These are phyloP conservation scores for Phytophthora fragariae DNA, from an alignment of 352 stramenopile genomes.

Conservation along the genomic window DNA sequence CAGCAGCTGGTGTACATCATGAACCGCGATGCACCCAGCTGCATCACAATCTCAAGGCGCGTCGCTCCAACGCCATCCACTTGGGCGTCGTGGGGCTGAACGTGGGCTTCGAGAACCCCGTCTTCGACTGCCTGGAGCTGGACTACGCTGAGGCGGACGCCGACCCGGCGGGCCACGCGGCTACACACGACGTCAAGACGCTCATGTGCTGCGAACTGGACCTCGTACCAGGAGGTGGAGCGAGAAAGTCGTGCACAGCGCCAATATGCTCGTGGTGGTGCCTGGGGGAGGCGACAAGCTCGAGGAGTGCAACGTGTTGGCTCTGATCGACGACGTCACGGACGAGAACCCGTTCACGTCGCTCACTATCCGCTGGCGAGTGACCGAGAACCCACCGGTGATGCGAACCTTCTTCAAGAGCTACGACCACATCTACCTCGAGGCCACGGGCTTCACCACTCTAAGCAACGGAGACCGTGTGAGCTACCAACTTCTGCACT, in stretches of 20 bases:
- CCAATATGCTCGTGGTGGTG: constrained; percentile 95
- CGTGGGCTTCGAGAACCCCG: constrained; percentile 99
- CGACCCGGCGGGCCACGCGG: constrained; percentile 75
- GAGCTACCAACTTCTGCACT: constrained; percentile 44
- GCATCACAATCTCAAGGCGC: constrained; percentile 72
- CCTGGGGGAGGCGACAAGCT: constrained; percentile 81
- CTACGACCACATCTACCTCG: constrained; percentile 51
- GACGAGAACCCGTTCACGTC: constrained; percentile 31
- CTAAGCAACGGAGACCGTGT: constrained; percentile 35
- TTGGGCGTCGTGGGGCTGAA: constrained; percentile 96
- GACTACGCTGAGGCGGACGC: constrained; percentile 93
- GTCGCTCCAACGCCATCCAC: constrained; percentile 95
- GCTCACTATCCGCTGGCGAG: constrained; percentile 33
- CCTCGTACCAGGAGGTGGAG: constrained; percentile 96
- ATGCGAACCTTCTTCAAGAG: constrained; percentile 42
- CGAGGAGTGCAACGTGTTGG: constrained; percentile 85
- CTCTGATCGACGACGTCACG: constrained; percentile 38
- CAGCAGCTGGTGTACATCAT: no score
- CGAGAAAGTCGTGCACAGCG: constrained; percentile 84
- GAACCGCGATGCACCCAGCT: no score
- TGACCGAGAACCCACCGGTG: constrained; percentile 38
- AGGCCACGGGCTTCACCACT: constrained; percentile 39
- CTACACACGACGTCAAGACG: constrained; percentile 90
- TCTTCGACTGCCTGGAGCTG: constrained; percentile 97
- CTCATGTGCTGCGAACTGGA: constrained; percentile 99